Evolutionary conservation across 805 yeast species (phyloP), one percentile per base, ranked within the genome.

Genomic region (Starmera dryadoides): DNA sequence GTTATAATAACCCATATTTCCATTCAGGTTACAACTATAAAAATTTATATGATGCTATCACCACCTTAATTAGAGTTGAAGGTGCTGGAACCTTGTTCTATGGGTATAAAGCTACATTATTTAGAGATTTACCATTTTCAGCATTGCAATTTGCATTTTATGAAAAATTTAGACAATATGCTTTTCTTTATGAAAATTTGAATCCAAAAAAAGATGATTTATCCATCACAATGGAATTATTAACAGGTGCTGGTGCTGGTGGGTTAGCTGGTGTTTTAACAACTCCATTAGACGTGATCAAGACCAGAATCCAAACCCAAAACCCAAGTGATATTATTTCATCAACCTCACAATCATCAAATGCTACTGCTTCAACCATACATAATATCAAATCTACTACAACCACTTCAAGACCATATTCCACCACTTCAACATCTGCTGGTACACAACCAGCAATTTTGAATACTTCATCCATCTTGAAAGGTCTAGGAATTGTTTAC

Each of bases 91-190:
- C 97, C 0, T 68, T 93, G 45, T 84, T 85, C 42, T 86, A 75
- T 58, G 99, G 99, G 0, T 93, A 91, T 63, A 88, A 85, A 59
- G 98, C 97, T 21, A 93, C 99, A 0, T 64, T 93, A 43, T 76
- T 83, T 17, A 75, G 99, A 46, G 99, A 93, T 56, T 64, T 93
- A 48, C 99, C 99, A 6, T 93, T 93, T 61, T 84, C 95, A 49
- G 98, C 97, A 1, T 69, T 93, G 38, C 98, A 93, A 58, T 83
- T 93, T 66, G 95, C 98, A 35, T 91, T 93, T 52, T 93, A 93
- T 62, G 98, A 93, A 60, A 75, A 77, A 55, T 81, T 83, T 49
- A 69, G 95, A 52, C 70, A 73, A 45, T 60, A 64, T 50, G 87
- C 91, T 1, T 79, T 66, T 42, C 37, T 42, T 4, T 39, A 67